Evolutionary conservation across 2,329 filamentous ascomycete species (phyloP).

Genomic region (Simplicillium aogashimaense): DNA sequence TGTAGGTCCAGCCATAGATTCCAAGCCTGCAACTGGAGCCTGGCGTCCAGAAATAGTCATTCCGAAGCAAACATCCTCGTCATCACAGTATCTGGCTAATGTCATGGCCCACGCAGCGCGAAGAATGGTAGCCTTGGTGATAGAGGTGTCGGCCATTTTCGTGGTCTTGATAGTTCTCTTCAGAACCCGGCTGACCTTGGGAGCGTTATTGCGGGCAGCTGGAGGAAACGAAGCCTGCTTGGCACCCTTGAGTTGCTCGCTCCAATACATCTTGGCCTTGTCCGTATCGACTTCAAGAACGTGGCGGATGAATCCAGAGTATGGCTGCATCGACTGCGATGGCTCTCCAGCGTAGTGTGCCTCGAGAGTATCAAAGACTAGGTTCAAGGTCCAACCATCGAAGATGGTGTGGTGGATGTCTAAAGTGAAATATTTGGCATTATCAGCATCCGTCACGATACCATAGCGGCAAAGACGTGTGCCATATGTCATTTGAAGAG

Average conservation of each 20-base stretch:
- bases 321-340: constrained; percentile 16
- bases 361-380: constrained; percentile 3
- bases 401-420: constrained; percentile 7
- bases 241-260: constrained; percentile 25
- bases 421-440: constrained; percentile 6
- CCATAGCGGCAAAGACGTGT: constrained; percentile 23
- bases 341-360: constrained; percentile 5
- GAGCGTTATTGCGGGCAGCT: constrained; percentile 26
- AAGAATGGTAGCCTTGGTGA: constrained; percentile 38
- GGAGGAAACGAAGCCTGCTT: constrained; percentile 26
- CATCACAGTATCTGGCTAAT: constrained; percentile 34
- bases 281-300: constrained; percentile 20
- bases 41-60: constrained; percentile 43
- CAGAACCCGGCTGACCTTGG: constrained; percentile 15
- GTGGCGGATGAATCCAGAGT: constrained; percentile 30
- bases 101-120: constrained; percentile 44
- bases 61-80: constrained; percentile 42
- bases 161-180: background rate
- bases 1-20: constrained; percentile 43
- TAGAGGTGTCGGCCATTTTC: constrained; percentile 5
- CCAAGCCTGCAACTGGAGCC: constrained; percentile 27
- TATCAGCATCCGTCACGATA: constrained; percentile 13
- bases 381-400: constrained; percentile 7
- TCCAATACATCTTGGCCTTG: constrained; percentile 22
- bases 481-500: too few relatives aligned